phyloP scores from a whole-genome alignment of 2,329 filamentous ascomycete genomes.

The Aureobasidium lini region DNA sequence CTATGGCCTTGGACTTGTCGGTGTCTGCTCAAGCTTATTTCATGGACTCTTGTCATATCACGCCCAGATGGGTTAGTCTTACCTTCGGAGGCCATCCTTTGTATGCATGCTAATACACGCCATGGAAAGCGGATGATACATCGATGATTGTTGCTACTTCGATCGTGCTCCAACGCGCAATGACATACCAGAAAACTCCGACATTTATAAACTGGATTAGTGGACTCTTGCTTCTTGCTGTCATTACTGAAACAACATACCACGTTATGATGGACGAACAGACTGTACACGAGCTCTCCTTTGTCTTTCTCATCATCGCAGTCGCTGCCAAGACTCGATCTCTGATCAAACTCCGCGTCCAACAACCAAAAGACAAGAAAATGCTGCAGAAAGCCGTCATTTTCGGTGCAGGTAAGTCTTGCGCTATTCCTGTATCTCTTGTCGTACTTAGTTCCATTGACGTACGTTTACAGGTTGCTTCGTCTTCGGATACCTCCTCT shows the following conservation, averaged over 20 bases:
- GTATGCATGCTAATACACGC: no score
- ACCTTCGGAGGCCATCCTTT: no score
- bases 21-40: not conserved
- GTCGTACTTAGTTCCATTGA: no score
- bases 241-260: not conserved
- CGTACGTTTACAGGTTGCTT: not conserved
- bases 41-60: not conserved
- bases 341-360: not conserved
- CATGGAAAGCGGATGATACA: not conserved
- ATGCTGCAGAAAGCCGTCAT: not conserved
- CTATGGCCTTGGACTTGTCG: not conserved
- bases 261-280: not conserved
- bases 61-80: not conserved
- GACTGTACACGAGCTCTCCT: not conserved
- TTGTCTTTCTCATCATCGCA: not conserved
- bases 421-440: no score
- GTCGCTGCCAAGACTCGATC: not conserved
- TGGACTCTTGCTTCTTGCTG: not conserved
- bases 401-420: not conserved
- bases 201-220: not conserved
- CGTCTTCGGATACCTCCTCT: not conserved
- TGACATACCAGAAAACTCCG: not conserved
- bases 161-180: not conserved
- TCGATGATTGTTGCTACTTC: not conserved
- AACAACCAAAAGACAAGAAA: not conserved